Base-by-base conservation (phyloP, 2,329 filamentous ascomycete species). In the Cordyceps farinosa region DNA sequence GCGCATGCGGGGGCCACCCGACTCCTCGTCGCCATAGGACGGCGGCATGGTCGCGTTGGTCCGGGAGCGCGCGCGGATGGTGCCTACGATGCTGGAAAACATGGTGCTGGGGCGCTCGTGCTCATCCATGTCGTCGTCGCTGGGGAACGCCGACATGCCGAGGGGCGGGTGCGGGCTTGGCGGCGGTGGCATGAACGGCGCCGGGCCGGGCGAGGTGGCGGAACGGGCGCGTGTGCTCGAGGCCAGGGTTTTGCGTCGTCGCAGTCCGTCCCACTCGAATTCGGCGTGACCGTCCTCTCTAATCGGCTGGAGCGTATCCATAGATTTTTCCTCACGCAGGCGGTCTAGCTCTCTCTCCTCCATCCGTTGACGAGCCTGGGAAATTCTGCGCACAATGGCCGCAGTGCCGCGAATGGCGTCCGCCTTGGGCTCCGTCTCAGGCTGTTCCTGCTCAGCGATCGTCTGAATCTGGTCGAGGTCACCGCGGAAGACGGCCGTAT, bases 391-490 rank as follows among this genome's bases (percentile, higher is more conserved):
- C 60, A 99, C 84, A 64, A 99, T 92, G 53, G 92, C 92, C 7
- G 91, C 93, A 17, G 94, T 82, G 65, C 94, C 95, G 68, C 95
- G 91, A 71, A 99, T 96, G 10, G 95, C 92, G 75, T 99, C 95
- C 15, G 95, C 95, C 73, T 97, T 96, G 60, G 95, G 95, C 70
- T 99, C 95, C 15, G 90, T 90, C 75, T 99, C 95, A n/a, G 93
- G 90, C 73, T 98, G 92, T 73, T 96, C 92, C 72, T 97, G 92
- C 70, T 97, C 91, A 53, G 91, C 94, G 66, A 98, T 95, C 36
- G 94, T 96, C 38, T 95, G 91, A 61, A 98, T 90, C 80, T 99
- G 94, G 71, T 98, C 90, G 58, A 99, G 83, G 71, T 98, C 92
- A 51, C 94, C 95, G 62, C 88, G 87, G 80, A 99, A 97, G 45